Base-by-base conservation (phyloP, 2,329 filamentous ascomycete genomes). In the Epichloe sp. region DNA sequence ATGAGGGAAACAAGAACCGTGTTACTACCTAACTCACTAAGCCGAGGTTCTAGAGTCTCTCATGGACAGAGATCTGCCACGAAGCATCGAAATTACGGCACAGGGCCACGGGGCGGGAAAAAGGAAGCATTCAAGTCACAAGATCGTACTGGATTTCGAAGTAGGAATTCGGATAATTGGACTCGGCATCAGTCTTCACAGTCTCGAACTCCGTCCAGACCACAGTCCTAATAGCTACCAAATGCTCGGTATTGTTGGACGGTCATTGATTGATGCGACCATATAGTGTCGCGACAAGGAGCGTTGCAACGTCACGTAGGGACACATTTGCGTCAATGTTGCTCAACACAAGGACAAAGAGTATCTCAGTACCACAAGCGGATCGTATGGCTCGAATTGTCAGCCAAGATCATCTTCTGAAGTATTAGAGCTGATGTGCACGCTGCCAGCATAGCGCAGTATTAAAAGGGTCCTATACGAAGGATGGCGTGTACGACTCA, bases 161-260 rank as follows among this genome's bases (percentile, higher is more conserved):
- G 65, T 41, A 64, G 69, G 52, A 62, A 61, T 23, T 65, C 68
- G 12, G 69, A 73, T 5, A 68, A 60, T 52, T 74, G 72, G 72
- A 65, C 61, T 44, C 67, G 71, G 40, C 57, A 59, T 52, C 50
- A 50, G 12, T 41, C 45, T 14, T 43, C 53, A 15, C 52, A 44
- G 14, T 42, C 56, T 19, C 54, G 55, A 41, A 49, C 43, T 8
- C 49, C 50, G 23, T 40, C 49, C 26, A 41, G 44, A 49, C 40
- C 21, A 46, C 23, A 14, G 19, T 49, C 34, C 34, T 46, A 23
- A n/a, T 40, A 38, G 23, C 19, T 14, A 19, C 19, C 31, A 35
- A 35, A 19, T 45, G 23, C 12, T 21, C 6, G 21, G 21, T 23
- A n/a, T 11, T 5, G 7, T 10, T 12, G 15, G 7, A 15, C 26